These are phyloP conservation scores for Cladophialophora chaetospira DNA, from an alignment of 2,329 filamentous ascomycete species.

Conservation along the genomic window DNA sequence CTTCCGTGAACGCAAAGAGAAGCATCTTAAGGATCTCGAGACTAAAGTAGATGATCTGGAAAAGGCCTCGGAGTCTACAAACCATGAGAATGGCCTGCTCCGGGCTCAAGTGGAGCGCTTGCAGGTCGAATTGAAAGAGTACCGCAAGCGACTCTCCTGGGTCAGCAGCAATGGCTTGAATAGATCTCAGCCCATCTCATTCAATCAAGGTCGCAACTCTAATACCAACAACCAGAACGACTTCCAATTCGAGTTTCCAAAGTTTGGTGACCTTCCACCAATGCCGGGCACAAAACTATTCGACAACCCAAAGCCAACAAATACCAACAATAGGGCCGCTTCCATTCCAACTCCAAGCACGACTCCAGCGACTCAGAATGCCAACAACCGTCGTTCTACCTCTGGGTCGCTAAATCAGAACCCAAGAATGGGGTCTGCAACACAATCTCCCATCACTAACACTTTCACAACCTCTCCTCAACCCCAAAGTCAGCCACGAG, in stretches of 20 bases:
- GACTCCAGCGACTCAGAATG: constrained; percentile 12
- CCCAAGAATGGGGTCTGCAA: constrained; percentile 25
- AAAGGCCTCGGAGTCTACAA: constrained; percentile 79
- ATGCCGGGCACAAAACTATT: constrained; percentile 25
- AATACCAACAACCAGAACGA: constrained; percentile 67
- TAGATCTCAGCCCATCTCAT: constrained; percentile 44
- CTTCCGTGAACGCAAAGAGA: constrained; percentile 93
- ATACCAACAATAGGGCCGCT: constrained; percentile 8
- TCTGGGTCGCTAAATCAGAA: constrained; percentile 21
- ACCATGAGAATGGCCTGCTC: constrained; percentile 80
- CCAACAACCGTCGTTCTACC: constrained; percentile 17
- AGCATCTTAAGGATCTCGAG: constrained; percentile 59
- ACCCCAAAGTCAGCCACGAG: constrained; percentile 19
- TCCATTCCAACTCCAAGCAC: constrained; percentile 12
- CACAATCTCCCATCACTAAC: constrained; percentile 28
- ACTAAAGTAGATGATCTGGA: constrained; percentile 66
- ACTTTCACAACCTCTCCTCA: constrained; percentile 26
- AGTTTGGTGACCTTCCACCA: constrained; percentile 73
- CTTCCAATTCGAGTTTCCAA: constrained; percentile 95
- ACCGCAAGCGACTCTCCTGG: constrained; percentile 79
- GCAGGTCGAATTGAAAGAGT: constrained; percentile 81
- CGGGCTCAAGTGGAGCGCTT: constrained; percentile 87
- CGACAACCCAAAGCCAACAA: constrained; percentile 14
- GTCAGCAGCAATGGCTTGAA: constrained; percentile 53
- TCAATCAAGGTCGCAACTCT: constrained; percentile 50